Base-by-base conservation (phyloP, 1,284 basidiomycete genomes). In the Ustanciosporium gigantosporum region DNA sequence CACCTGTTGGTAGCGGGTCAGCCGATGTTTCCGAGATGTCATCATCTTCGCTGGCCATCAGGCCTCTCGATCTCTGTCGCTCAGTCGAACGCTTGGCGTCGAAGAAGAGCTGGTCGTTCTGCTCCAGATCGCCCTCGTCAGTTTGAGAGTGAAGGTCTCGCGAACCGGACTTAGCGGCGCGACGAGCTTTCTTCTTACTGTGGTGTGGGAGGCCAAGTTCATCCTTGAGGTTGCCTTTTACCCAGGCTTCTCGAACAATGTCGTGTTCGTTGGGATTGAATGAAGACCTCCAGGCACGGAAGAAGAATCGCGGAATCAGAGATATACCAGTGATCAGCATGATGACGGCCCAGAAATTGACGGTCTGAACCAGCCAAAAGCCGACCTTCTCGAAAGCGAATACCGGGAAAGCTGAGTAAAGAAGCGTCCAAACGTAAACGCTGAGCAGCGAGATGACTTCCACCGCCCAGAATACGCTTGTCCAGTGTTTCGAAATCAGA, bases 231-330 rank as follows among this genome's bases (percentile, higher is more conserved):
- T 72, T 62, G 7, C 71, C 71, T 3, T 43, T 56, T 16, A 68
- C 55, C 71, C 71, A 74, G 1, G 58, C 61, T 39, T 74, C 70
- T 19, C 71, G 57, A n/a, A 74, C 42, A 11, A 70, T 46, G 31
- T 72, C 70, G 27, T 70, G 60, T 41, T 74, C 60, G 41, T 69
- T 68, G 5, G 71, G 71, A 3, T 45, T 24, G 61, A 73, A 74
- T 3, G 57, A 58, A 15, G 58, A 38, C 17, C 56, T 27, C 64
- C 66, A 74, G 6, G 71, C 67, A 20, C 64, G 57, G 16, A 31
- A 41, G 25, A 62, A 65, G 56, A 61, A 72, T n/a, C 71, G 49
- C 7, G 71, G 71, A 24, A 72, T 27, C 36, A 74, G 38, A 22
- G 56, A 69, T n/a, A 72, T 46, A 6, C 62, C 53, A 4, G 71